phyloP scores from a whole-genome alignment of 495 filamentous ascomycete species.

The Podospora comata region DNA sequence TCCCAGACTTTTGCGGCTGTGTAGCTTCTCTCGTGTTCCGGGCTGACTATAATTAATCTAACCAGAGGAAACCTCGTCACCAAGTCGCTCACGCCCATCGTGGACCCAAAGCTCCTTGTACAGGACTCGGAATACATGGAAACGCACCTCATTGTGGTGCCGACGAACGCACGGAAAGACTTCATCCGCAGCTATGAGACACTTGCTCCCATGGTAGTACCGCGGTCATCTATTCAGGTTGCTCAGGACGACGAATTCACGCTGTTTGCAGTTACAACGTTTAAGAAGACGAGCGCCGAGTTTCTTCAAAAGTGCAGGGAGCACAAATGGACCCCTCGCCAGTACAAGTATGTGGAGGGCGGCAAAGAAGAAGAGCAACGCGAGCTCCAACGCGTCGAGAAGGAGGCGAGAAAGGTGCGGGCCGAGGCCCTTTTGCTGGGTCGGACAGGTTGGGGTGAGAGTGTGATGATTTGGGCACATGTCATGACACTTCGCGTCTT shows the following conservation, averaged over 20 bases:
- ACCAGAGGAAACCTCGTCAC: constrained; percentile 87
- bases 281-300: constrained; percentile 84
- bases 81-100: constrained; percentile 83
- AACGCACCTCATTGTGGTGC: constrained; percentile 88
- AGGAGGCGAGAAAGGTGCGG: constrained; percentile 82
- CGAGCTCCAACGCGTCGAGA: constrained; percentile 74
- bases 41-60: constrained; percentile 7
- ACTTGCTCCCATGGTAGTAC: constrained; percentile 76
- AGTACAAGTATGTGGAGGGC: constrained; percentile 88
- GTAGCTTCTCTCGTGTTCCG: background rate
- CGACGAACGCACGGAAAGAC: constrained; percentile 71
- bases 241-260: constrained; percentile 82
- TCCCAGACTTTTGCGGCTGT: background rate
- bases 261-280: constrained; percentile 82
- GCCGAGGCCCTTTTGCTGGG: constrained; percentile 84
- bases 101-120: constrained; percentile 73
- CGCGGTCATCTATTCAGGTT: constrained; percentile 74
- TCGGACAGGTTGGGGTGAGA: constrained; percentile 86
- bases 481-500: constrained; percentile 88
- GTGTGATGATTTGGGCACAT: constrained; percentile 92
- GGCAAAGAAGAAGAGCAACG: constrained; percentile 81
- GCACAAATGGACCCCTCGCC: constrained; percentile 87
- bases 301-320: constrained; percentile 88
- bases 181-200: constrained; percentile 89
- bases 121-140: constrained; percentile 94